These are phyloP conservation scores for Phragmites australis DNA, from an alignment of 176 grass and related monocot species.

Conservation along the genomic window DNA sequence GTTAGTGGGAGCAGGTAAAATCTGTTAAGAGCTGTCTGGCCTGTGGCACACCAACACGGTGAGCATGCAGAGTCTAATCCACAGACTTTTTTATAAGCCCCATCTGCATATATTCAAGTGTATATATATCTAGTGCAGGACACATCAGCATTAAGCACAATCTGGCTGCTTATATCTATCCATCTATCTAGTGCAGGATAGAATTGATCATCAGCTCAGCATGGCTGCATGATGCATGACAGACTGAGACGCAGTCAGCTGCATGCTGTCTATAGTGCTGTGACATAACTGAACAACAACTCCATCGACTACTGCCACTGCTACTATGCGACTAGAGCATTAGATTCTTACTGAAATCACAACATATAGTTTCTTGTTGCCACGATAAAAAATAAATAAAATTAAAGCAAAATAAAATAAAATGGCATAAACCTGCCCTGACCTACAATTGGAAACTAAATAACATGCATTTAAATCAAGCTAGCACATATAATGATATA, in stretches of 20 bases:
- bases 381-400: not conserved
- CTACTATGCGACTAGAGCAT: not conserved
- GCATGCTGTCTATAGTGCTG: not conserved
- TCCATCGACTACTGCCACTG: conserved; percentile 18
- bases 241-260: conserved; percentile 26
- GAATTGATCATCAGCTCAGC: conserved; percentile 6
- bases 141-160: conserved; percentile 13
- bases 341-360: not conserved
- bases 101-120: not conserved
- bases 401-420: not conserved
- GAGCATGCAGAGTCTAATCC: not conserved
- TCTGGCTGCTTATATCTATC: not conserved
- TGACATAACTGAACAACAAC: conserved; percentile 39
- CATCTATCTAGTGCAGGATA: conserved; percentile 26
- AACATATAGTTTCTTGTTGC: not conserved
- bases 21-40: conserved; percentile 14
- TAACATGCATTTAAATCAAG: not conserved
- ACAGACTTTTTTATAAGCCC: not conserved
- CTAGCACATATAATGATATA: not conserved
- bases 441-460: not conserved
- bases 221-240: not conserved
- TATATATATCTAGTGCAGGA: too few relatives aligned
- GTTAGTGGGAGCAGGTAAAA: conserved; percentile 42
- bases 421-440: not conserved
- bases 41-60: conserved; percentile 11